phyloP scores from a whole-genome alignment of 306 rosid species.

The Echinosophora koreensis region DNA sequence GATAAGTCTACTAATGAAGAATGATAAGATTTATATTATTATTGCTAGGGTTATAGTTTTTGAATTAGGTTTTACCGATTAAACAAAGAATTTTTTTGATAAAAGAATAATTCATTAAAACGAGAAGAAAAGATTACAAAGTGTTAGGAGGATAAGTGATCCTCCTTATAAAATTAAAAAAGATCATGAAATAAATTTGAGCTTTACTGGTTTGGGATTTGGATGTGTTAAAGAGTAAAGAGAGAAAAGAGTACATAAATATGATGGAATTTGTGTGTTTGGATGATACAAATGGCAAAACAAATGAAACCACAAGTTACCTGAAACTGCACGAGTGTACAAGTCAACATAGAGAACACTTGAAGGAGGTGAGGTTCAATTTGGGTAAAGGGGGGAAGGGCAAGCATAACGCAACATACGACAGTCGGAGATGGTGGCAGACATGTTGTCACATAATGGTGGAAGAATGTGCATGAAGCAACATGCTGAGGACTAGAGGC shows the following conservation, averaged over 20 bases:
- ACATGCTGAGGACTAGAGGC: neutral
- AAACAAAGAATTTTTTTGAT: neutral
- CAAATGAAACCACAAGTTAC: neutral
- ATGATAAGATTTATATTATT: neutral
- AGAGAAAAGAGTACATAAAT: neutral
- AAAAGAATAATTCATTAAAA: neutral
- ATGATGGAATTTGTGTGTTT: neutral
- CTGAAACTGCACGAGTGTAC: neutral
- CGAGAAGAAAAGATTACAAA: neutral
- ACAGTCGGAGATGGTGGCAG: neutral
- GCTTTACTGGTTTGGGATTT: constrained; percentile 15
- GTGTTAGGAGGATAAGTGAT: neutral
- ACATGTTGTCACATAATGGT: neutral
- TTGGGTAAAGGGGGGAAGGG: neutral
- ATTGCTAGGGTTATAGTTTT: neutral
- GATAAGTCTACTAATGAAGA: neutral
- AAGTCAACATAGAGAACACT: neutral
- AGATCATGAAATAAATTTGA: neutral
- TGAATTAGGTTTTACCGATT: constrained; percentile 1
- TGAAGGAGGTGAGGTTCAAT: neutral
- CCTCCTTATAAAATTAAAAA: neutral
- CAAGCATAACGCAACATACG: neutral
- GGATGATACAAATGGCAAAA: neutral
- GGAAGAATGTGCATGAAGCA: neutral
- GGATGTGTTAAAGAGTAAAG: neutral